These are phyloP conservation scores for Sporothrix luriei DNA, from an alignment of 2,329 filamentous ascomycete species.

Conservation along the genomic window DNA sequence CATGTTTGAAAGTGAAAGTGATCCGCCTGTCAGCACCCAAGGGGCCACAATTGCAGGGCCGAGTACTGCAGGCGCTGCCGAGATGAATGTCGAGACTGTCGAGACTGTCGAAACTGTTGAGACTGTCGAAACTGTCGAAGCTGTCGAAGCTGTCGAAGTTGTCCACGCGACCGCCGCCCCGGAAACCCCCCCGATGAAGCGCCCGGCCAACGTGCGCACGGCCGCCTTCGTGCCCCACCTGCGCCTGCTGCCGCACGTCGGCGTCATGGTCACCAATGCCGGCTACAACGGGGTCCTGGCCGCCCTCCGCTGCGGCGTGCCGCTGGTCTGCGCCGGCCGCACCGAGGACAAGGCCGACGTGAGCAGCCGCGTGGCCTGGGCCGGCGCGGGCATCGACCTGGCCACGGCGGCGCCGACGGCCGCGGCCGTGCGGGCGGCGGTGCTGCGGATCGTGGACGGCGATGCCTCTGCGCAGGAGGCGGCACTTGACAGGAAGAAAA, in stretches of 20 bases:
- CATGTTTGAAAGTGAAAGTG: slow-evolving; percentile 28
- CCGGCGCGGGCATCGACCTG: slow-evolving; percentile 37
- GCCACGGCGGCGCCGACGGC: slow-evolving; percentile 32
- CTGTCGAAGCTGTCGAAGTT: neutral
- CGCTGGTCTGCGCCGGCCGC: slow-evolving; percentile 36
- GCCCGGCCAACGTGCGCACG: slow-evolving; percentile 31
- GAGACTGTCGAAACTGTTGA: neutral
- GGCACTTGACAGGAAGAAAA: too few relatives aligned
- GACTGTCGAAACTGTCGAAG: neutral
- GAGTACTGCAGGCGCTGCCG: neutral
- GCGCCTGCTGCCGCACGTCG: slow-evolving; percentile 37
- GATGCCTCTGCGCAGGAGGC: too few relatives aligned
- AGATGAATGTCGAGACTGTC: neutral
- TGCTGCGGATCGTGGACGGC: slow-evolving; percentile 25
- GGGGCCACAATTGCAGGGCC: neutral
- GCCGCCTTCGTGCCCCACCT: slow-evolving; percentile 35
- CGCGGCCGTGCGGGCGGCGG: slow-evolving; percentile 31
- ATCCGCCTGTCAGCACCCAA: neutral
- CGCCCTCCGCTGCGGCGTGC: slow-evolving; percentile 36
- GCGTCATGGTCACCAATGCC: slow-evolving; percentile 37
- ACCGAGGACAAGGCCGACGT: slow-evolving; percentile 37
- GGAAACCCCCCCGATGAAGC: neutral
- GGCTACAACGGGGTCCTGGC: slow-evolving; percentile 36
- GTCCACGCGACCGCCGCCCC: neutral
- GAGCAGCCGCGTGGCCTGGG: slow-evolving; percentile 37